Conservation (phyloP, 495 filamentous ascomycete genomes). For the Filosporella fistucella region DNA sequence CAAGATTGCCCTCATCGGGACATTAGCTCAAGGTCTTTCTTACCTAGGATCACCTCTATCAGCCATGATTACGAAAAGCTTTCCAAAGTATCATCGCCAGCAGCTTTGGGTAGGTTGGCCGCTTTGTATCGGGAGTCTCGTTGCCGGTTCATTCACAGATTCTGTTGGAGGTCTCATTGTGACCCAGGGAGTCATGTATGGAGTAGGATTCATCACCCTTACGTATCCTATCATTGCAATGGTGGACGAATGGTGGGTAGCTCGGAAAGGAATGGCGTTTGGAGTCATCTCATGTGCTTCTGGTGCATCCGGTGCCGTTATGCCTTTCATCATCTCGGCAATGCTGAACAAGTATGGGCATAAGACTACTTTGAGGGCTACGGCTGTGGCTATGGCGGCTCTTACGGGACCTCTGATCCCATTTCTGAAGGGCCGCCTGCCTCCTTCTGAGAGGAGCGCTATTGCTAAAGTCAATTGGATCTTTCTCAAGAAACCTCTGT, state of each 20-base stretch:
- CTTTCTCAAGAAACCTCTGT: slow-evolving; percentile 26
- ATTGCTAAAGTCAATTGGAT: slow-evolving; percentile 20
- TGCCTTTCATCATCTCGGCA: slow-evolving; percentile 31
- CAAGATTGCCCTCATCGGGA: slow-evolving; percentile 32
- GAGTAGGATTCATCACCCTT: slow-evolving; percentile 31
- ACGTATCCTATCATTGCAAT: slow-evolving; percentile 33
- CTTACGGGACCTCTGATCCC: slow-evolving; percentile 30
- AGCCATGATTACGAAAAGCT: slow-evolving; percentile 27
- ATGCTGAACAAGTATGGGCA: slow-evolving; percentile 30
- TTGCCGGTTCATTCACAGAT: slow-evolving; percentile 31
- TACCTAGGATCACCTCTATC: slow-evolving; percentile 29
- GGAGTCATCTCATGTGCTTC: slow-evolving; percentile 34
- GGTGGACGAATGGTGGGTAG: slow-evolving; percentile 37
- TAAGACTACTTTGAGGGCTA: slow-evolving; percentile 31
- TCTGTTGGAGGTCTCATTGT: slow-evolving; percentile 28
- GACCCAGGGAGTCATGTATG: slow-evolving; percentile 36
- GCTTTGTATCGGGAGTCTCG: slow-evolving; percentile 26
- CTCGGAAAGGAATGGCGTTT: slow-evolving; percentile 36
- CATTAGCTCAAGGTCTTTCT: slow-evolving; percentile 26
- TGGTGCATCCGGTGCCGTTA: slow-evolving; percentile 29
- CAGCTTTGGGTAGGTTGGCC: slow-evolving; percentile 31
- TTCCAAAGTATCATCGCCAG: slow-evolving; percentile 22
- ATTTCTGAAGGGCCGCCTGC: slow-evolving; percentile 27
- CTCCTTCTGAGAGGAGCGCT: slow-evolving; percentile 17
- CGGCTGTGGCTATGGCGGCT: slow-evolving; percentile 28